Conservation (phyloP, 2,329 filamentous ascomycete species). For the Gyromitra esculenta region DNA sequence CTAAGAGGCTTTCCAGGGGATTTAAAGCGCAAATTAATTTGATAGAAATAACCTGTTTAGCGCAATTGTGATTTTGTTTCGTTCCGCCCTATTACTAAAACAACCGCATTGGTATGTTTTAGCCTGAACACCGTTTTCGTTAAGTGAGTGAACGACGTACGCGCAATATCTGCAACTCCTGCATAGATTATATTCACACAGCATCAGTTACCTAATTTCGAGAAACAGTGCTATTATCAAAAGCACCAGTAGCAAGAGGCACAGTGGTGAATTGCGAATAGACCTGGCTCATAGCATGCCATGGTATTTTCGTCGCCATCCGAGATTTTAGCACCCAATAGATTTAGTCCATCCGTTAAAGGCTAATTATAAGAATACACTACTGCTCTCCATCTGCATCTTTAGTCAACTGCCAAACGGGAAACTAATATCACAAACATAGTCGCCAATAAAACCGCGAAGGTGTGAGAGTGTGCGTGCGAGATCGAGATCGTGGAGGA, state of each 20-base stretch:
- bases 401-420: constrained; percentile 37
- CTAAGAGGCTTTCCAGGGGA: constrained; percentile 3
- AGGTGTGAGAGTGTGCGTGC: constrained; percentile 35
- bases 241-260: constrained; percentile 2
- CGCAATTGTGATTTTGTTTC: constrained; percentile 25
- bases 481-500: constrained; percentile 48
- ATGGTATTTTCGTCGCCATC: constrained; percentile 42
- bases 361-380: constrained; percentile 49
- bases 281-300: constrained; percentile 21
- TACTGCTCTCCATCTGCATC: constrained; percentile 43
- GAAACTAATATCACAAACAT: constrained; percentile 46
- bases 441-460: constrained; percentile 27
- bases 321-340: constrained; percentile 46
- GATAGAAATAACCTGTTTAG: constrained; percentile 29
- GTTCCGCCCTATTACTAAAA: constrained; percentile 35
- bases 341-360: constrained; percentile 36
- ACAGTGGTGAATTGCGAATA: constrained; percentile 25
- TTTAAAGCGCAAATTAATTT: constrained; percentile 27
- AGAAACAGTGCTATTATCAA: constrained; percentile 19
- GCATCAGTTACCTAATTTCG: constrained; percentile 43
- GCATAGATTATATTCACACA: constrained; percentile 42
- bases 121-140: constrained; percentile 37
- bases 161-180: constrained; percentile 27
- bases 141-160: constrained; percentile 23
- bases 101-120: constrained; percentile 28